Evolutionary conservation across 1,139 yeast genomes (phyloP), one percentile per base, ranked within the genome.

Genomic region (Pichia sp.): DNA sequence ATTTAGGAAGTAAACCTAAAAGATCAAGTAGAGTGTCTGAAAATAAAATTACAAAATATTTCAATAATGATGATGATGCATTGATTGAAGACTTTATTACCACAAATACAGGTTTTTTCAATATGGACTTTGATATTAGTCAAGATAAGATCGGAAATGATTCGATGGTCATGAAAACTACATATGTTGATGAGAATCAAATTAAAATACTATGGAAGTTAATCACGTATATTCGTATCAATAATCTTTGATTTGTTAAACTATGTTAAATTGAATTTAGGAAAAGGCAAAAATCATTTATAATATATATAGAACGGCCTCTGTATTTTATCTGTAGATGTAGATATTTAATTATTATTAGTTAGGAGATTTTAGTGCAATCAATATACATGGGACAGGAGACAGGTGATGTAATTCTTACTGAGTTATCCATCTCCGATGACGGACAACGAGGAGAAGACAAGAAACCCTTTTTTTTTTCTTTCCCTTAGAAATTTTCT

Each of bases 181-280:
- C 14, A 9, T 27, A 39, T 34, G 27, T 47, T 14, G 39, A 38
- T 36, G 44, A 41, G 5, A 15, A 8, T 17, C 41, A 40, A 20
- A 46, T 47, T 42, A 39, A 28, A 28, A 32, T 20, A n/a, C 18
- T 43, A 9, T 46, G 50, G 47, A 35, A 40, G 22, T n/a, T 46
- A 8, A 12, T 30, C 9, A 32, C 34, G 6, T 46, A 43, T 17
- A 40, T 46, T 5, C 30, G 49, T 9, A 38, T 38, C 22, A 46
- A 46, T 32, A 45, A 45, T 24, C 27, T 24, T 24, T 24, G 10
- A 24, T n/a, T n/a, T n/a, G n/a, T n/a, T n/a, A n/a, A n/a, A n/a
- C n/a, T n/a, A n/a, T n/a, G n/a, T n/a, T n/a, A n/a, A n/a, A n/a
- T n/a, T n/a, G n/a, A n/a, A n/a, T n/a, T n/a, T n/a, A n/a, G n/a